phyloP scores from a whole-genome alignment of 208 protist species.

The Trypanosoma avium region DNA sequence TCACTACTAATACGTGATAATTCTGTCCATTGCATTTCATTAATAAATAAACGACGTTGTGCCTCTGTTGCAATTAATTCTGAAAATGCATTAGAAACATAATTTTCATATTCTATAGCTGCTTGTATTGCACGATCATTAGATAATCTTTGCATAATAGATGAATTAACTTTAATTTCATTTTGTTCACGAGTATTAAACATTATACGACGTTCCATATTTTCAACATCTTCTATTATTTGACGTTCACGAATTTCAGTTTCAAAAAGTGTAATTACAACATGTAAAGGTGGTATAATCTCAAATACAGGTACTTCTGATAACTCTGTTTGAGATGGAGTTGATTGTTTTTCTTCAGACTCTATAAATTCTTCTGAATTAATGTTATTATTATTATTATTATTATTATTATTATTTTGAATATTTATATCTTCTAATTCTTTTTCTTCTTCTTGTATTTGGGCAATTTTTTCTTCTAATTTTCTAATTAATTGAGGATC shows the following conservation, averaged over 20 bases:
- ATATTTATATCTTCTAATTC: no score
- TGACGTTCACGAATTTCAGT: conserved; percentile 2
- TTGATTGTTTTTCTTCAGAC: no score
- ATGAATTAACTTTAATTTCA: neutral
- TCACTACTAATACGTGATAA: neutral
- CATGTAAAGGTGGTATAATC: neutral
- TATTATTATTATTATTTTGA: conserved; percentile 3
- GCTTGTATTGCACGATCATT: neutral
- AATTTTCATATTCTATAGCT: neutral
- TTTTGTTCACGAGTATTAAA: neutral
- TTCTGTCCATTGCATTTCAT: neutral
- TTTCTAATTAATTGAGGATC: no score
- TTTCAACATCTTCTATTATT: conserved; percentile 3
- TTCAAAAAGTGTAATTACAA: neutral
- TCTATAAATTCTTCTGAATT: no score
- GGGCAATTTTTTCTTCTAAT: no score
- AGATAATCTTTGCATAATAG: neutral
- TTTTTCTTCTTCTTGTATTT: no score
- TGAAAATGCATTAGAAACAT: neutral
- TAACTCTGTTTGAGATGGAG: no score
- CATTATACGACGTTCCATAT: conserved; percentile 9
- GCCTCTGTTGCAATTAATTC: neutral
- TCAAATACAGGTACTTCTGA: no score
- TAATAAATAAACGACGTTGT: conserved; percentile 1
- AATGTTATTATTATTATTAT: no score